These are phyloP conservation scores for Chlorella variabilis DNA, from an alignment of 163 green algal species.

Conservation along the genomic window DNA sequence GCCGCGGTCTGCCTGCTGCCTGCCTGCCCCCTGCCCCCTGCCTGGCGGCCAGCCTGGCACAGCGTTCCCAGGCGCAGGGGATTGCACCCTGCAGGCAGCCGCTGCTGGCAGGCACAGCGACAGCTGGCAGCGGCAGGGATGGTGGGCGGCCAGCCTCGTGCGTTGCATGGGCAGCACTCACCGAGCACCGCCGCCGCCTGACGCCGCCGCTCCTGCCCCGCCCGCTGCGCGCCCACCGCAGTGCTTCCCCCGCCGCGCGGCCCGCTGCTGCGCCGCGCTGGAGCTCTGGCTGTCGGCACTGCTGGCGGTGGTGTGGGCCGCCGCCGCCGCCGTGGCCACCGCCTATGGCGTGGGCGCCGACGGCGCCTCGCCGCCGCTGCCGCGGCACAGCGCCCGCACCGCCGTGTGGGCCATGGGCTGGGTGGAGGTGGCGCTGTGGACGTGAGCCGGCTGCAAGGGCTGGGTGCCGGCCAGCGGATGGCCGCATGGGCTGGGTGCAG, in stretches of 20 bases:
- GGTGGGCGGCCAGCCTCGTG: too few species aligned
- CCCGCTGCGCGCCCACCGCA: neutral
- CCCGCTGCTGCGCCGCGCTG: slow-evolving; percentile 15
- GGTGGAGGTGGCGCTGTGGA: slow-evolving; percentile 8
- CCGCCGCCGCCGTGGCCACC: neutral
- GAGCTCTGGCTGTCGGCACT: neutral
- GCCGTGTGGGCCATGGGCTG: slow-evolving; percentile 30
- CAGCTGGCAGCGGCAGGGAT: too few species aligned
- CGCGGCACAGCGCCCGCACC: neutral
- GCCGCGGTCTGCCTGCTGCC: neutral
- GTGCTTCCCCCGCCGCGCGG: slow-evolving; percentile 20
- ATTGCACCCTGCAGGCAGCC: too few species aligned
- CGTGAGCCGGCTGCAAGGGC: slow-evolving; percentile 2
- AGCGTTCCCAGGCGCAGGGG: too few species aligned
- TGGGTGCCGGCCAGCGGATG: neutral
- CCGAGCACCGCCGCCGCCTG: too few species aligned
- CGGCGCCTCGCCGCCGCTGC: neutral
- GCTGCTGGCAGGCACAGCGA: too few species aligned
- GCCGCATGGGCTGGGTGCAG: too few species aligned
- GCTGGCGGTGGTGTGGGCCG: neutral
- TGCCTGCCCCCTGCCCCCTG: too few species aligned
- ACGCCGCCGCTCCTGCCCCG: neutral
- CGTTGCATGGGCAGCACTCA: too few species aligned
- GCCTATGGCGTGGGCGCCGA: slow-evolving; percentile 17
- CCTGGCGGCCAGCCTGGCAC: too few species aligned